phyloP scores from a whole-genome alignment of 169 alveolate species.

The Plasmodium vivax region DNA sequence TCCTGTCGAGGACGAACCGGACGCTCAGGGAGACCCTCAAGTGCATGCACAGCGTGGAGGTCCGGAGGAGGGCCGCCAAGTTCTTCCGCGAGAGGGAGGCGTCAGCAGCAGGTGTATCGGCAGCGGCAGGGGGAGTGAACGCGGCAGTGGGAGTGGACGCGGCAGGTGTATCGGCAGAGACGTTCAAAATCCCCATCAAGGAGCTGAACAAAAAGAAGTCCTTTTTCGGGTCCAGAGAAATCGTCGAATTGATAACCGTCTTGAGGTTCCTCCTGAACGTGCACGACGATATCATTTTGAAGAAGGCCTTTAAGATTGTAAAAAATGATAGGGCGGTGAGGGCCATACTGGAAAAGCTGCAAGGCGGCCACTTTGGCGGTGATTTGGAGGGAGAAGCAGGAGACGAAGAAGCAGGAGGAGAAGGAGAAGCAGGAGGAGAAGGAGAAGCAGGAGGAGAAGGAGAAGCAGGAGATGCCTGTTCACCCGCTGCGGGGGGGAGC shows the following conservation, averaged over 20 bases:
- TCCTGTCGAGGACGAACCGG: constrained; percentile 81
- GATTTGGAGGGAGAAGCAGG: too few relatives aligned
- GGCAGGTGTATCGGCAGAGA: not conserved
- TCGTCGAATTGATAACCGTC: constrained; percentile 27
- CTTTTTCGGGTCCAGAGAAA: constrained; percentile 62
- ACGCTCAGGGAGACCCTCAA: constrained; percentile 61
- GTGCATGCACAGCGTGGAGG: not conserved
- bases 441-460: too few relatives aligned
- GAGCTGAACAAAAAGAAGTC: constrained; percentile 46
- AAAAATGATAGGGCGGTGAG: constrained; percentile 7
- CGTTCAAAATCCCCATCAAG: constrained; percentile 43
- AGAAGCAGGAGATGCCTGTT: too few relatives aligned
- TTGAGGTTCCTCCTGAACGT: constrained; percentile 44
- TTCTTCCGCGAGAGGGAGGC: not conserved
- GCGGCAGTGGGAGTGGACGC: too few relatives aligned
- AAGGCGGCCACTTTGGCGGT: not conserved
- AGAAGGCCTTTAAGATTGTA: constrained; percentile 51
- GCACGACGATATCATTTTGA: constrained; percentile 42
- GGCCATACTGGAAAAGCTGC: constrained; percentile 3
- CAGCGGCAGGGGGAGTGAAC: too few relatives aligned
- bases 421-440: too few relatives aligned
- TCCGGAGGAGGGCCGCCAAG: constrained; percentile 20
- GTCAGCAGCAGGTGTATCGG: not conserved
- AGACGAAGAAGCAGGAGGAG: too few relatives aligned
- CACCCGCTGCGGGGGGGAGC: not conserved